Evolutionary conservation across 371 early-diverging fungal species (phyloP), one percentile per base, ranked within the genome.

Genomic region (Quaeritorhiza haematococci): DNA sequence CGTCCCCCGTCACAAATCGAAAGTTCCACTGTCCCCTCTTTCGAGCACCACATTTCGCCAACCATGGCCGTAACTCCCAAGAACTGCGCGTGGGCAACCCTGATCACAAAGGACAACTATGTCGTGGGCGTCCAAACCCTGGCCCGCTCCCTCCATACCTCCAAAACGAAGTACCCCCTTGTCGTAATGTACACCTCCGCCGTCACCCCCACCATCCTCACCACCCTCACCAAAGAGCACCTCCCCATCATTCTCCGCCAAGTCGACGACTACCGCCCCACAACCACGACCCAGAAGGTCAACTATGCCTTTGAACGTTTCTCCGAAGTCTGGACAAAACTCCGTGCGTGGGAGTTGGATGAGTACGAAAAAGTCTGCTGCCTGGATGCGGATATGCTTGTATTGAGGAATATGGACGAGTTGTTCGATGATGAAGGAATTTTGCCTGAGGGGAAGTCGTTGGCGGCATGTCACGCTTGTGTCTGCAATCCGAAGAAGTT

Each of bases 401-500:
- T 63, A 3, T 41, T 67, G 30, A 38, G 52, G 33, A 67, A 63
- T 50, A 42, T 60, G 26, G 67, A 67, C 38, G 62, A 66, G 38
- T 44, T 66, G 5, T 66, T 66, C 61, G 46, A 57, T 0, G 33
- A 74, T 23, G 19, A 52, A 27, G 44, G 74, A 41, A 56, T 49
- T 2, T 19, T 56, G 4, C 61, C 62, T 1, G 56, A 62, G 10
- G 50, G 58, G 26, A 10, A n/a, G 10, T 68, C 64, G 67, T 56
- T 76, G 19, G 76, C 77, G 24, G 78, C 78, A 30, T 55, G 62
- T 19, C 70, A 74, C 56, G 80, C 77, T 8, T 80, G 80, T 54
- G 67, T 71, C 1, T 80, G 80, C 53, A 80, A 80, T 48, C 74
- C 74, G 19, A 55, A n/a, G 32, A n/a, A n/a, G n/a, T n/a, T n/a